Percentiles rank a stretch among this genome's conserved stretches.
phyloP scores from a whole-genome alignment of 2,329 filamentous ascomycete genomes.

The Teratosphaeria nubilosa region DNA sequence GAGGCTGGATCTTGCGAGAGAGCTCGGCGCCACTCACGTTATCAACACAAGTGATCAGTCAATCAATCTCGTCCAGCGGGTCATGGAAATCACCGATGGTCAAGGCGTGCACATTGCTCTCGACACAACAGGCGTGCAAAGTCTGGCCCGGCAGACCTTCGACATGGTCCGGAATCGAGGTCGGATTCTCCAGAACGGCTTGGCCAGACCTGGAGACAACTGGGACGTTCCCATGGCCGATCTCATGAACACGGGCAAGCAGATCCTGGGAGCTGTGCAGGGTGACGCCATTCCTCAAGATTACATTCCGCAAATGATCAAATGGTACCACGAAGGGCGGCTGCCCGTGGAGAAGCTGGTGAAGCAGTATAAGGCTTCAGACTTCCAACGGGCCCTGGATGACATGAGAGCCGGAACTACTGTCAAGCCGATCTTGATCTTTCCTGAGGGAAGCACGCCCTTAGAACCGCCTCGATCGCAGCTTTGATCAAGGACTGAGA shows the following conservation, averaged over 20 bases:
- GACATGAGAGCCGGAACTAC: background rate
- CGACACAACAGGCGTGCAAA: background rate
- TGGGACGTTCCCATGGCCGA: background rate
- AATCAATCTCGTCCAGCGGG: background rate
- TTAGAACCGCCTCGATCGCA: background rate
- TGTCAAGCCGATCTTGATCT: background rate
- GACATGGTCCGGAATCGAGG: background rate
- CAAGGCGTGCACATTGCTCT: background rate
- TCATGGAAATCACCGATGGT: background rate
- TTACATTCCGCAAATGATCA: background rate
- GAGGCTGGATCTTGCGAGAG: conserved; percentile 27
- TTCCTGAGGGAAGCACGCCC: background rate
- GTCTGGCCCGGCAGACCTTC: background rate
- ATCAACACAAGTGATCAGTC: conserved; percentile 18
- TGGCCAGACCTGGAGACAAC: background rate
- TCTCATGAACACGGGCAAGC: background rate
- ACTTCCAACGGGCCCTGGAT: background rate
- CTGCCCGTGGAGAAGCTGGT: background rate
- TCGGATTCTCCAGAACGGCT: background rate
- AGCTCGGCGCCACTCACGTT: conserved; percentile 30
- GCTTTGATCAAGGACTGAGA: background rate
- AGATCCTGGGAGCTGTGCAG: background rate
- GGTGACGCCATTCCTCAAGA: background rate
- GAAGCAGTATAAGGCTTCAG: background rate
- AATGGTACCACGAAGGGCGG: background rate